phyloP scores from a whole-genome alignment of 148 eudicot species.

The Salicornia ramosissima region DNA sequence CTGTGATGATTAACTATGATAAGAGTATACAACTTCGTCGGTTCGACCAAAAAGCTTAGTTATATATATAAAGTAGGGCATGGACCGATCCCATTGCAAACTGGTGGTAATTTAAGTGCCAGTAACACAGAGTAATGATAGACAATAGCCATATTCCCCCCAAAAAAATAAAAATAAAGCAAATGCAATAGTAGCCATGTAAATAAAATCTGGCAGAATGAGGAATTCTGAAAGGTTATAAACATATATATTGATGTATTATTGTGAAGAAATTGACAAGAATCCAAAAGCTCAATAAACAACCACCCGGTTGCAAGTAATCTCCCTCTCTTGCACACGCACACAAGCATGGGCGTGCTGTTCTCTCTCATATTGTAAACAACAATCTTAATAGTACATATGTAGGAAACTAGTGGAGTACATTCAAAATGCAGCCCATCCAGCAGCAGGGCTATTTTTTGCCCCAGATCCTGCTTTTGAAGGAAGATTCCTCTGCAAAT shows the following conservation, averaged over 20 bases:
- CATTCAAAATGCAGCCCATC: constrained; percentile 95
- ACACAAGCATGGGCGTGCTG: constrained; percentile 10
- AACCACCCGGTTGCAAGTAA: constrained; percentile 13
- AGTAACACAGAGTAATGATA: not conserved
- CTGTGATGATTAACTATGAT: no score
- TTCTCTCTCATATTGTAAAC: constrained; percentile 26
- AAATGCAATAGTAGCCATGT: constrained; percentile 1
- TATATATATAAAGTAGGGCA: no score
- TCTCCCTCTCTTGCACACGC: constrained; percentile 17
- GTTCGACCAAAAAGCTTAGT: no score
- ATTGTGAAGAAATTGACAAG: constrained; percentile 18
- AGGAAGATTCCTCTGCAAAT: constrained; percentile 79
- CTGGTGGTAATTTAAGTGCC: not conserved
- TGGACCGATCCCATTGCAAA: no score
- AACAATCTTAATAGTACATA: constrained; percentile 30
- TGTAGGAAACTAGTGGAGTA: not conserved
- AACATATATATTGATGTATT: constrained; percentile 18
- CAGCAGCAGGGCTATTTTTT: constrained; percentile 68
- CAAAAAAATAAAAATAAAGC: no score
- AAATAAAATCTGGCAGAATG: not conserved
- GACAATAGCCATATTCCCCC: not conserved
- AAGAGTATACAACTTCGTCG: no score
- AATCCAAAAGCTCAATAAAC: constrained; percentile 14
- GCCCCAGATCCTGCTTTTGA: constrained; percentile 63
- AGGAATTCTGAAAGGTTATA: constrained; percentile 1